A percentile compares a stretch with the other conserved stretches of the same genome.
These are phyloP conservation scores for Didymella lethalis DNA, from an alignment of 2,329 filamentous ascomycete genomes.

Conservation along the genomic window DNA sequence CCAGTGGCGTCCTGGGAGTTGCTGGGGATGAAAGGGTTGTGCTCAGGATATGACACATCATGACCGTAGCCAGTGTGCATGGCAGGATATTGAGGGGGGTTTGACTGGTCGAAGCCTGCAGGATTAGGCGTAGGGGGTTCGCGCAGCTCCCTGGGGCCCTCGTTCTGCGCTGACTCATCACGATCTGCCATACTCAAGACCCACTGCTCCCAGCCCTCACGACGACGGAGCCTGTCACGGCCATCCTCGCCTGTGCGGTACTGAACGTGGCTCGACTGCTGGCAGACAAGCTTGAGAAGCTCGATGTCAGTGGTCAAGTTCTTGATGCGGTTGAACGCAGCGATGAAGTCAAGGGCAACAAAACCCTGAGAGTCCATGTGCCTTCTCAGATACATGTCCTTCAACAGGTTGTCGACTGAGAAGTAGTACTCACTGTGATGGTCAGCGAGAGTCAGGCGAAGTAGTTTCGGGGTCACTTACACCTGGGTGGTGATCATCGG, in stretches of 20 bases:
- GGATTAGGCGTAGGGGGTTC: conserved; percentile 52
- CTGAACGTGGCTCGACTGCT: conserved; percentile 76
- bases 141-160: conserved; percentile 65
- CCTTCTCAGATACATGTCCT: conserved; percentile 85
- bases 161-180: conserved; percentile 75
- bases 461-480: conserved; percentile 48
- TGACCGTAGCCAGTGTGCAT: conserved; percentile 35
- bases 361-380: conserved; percentile 97
- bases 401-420: conserved; percentile 92
- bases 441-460: conserved; percentile 36
- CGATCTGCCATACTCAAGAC: conserved; percentile 76
- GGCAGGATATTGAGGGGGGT: conserved; percentile 39
- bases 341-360: conserved; percentile 79
- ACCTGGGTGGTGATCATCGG: conserved; percentile 68
- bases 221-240: conserved; percentile 77
- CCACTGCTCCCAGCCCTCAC: conserved; percentile 81
- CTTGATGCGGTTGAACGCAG: conserved; percentile 86
- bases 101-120: conserved; percentile 45
- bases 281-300: conserved; percentile 76
- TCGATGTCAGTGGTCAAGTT: conserved; percentile 75
- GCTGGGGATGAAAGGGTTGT: conserved; percentile 42
- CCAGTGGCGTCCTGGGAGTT: conserved; percentile 25
- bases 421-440: conserved; percentile 87
- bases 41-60: conserved; percentile 36
- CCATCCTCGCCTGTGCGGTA: conserved; percentile 78